phyloP scores from a whole-genome alignment of 768 basidiomycete genomes.

The Cubamyces sp. region DNA sequence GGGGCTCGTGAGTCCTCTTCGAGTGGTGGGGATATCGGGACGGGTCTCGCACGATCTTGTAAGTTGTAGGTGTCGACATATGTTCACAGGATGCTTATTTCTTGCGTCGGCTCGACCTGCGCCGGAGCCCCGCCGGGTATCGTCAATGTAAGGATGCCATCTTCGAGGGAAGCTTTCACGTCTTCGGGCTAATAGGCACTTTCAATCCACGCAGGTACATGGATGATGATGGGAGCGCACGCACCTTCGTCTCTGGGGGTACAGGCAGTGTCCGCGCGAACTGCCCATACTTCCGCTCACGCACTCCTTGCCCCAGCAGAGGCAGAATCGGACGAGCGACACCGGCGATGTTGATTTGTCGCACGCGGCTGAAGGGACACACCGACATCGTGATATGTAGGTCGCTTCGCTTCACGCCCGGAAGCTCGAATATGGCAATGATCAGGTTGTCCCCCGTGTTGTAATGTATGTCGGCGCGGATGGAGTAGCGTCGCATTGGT shows the following conservation, averaged over 20 bases:
- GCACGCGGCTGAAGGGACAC: slow-evolving; percentile 63
- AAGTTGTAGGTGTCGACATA: not conserved
- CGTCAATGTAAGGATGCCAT: slow-evolving; percentile 62
- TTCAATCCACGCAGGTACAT: slow-evolving; percentile 8
- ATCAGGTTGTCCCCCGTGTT: slow-evolving; percentile 53
- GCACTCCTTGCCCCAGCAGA: slow-evolving; percentile 37
- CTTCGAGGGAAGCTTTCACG: slow-evolving; percentile 56
- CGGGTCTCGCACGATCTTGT: slow-evolving; percentile 3
- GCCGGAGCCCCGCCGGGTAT: slow-evolving; percentile 54
- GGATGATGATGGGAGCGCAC: slow-evolving; percentile 29
- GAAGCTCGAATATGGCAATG: slow-evolving; percentile 68
- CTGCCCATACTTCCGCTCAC: slow-evolving; percentile 58
- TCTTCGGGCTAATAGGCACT: slow-evolving; percentile 50
- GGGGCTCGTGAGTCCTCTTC: not conserved
- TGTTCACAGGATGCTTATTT: slow-evolving; percentile 47
- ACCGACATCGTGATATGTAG: slow-evolving; percentile 62
- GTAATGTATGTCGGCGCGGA: slow-evolving; percentile 67
- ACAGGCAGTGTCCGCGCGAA: slow-evolving; percentile 57
- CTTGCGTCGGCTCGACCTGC: slow-evolving; percentile 49
- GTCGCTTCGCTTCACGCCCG: slow-evolving; percentile 63
- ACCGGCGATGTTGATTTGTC: slow-evolving; percentile 62
- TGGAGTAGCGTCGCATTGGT: slow-evolving; percentile 42
- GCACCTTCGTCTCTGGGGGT: slow-evolving; percentile 59
- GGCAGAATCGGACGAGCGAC: slow-evolving; percentile 45
- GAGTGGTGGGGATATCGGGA: not conserved